A percentile compares a stretch with the other conserved stretches of the same genome.
Conservation (phyloP, 2,329 filamentous ascomycete species). For the Penicillium sp. region DNA sequence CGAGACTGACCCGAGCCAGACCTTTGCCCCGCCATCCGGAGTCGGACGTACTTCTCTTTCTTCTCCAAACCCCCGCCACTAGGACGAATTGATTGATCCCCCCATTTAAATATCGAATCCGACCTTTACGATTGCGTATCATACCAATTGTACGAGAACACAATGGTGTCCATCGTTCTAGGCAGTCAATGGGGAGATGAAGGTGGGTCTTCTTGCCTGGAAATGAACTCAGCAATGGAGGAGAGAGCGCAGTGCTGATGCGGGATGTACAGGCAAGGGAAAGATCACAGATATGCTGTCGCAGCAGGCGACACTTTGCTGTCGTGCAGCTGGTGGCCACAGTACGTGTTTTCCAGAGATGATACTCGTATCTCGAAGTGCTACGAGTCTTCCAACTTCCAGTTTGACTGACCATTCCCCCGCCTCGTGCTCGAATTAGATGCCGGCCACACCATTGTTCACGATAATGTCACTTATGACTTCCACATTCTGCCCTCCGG, state of each 20-base stretch:
- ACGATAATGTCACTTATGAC: slow-evolving; percentile 51
- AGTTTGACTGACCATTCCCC: slow-evolving; percentile 16
- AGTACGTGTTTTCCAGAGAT: slow-evolving; percentile 38
- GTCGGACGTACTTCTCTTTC: slow-evolving; percentile 26
- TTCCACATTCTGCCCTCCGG: slow-evolving; percentile 54
- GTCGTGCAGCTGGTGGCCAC: slow-evolving; percentile 52
- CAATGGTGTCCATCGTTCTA: slow-evolving; percentile 50
- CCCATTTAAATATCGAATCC: slow-evolving; percentile 14
- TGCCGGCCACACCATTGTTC: slow-evolving; percentile 54
- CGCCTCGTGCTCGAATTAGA: slow-evolving; percentile 28
- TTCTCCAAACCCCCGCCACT: slow-evolving; percentile 22
- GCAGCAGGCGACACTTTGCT: slow-evolving; percentile 49
- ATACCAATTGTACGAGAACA: slow-evolving; percentile 10
- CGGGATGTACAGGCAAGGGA: slow-evolving; percentile 44
- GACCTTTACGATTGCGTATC: slow-evolving; percentile 11
- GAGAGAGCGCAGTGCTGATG: slow-evolving; percentile 14
- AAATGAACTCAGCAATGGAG: slow-evolving; percentile 8
- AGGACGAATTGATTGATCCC: slow-evolving; percentile 12
- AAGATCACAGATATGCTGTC: slow-evolving; percentile 55
- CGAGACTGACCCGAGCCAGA: slow-evolving; percentile 23
- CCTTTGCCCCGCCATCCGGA: slow-evolving; percentile 29
- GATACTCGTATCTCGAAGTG: not conserved
- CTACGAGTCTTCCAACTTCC: not conserved
- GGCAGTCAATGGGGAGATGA: slow-evolving; percentile 55
- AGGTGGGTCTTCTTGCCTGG: slow-evolving; percentile 34